phyloP scores from a whole-genome alignment of 2,329 filamentous ascomycete genomes.

The Fusarium goolgardi region DNA sequence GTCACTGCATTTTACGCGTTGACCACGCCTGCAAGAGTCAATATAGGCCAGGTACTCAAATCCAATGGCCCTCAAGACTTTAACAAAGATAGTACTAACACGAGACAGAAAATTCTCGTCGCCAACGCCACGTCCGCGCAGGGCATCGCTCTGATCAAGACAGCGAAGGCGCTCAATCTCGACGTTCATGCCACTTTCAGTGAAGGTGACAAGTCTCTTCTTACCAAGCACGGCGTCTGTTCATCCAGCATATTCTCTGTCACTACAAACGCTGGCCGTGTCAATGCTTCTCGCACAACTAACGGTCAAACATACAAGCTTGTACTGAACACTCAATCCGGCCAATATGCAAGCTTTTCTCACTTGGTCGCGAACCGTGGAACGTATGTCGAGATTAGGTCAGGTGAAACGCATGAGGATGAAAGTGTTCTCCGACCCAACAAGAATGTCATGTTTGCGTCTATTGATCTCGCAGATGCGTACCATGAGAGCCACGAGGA shows the following conservation, averaged over 20 bases:
- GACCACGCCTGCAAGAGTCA: slow-evolving; percentile 23
- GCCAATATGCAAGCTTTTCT: slow-evolving; percentile 35
- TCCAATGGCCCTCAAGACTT: rapidly evolving
- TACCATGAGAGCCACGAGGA: slow-evolving; percentile 34
- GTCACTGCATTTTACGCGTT: slow-evolving; percentile 39
- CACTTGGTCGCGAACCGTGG: slow-evolving; percentile 36
- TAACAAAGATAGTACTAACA: not conserved
- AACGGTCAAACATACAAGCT: slow-evolving; percentile 28
- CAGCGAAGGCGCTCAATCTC: slow-evolving; percentile 33
- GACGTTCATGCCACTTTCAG: slow-evolving; percentile 34
- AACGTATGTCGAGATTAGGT: slow-evolving; percentile 32
- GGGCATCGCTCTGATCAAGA: slow-evolving; percentile 41
- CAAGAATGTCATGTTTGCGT: slow-evolving; percentile 43
- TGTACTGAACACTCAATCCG: slow-evolving; percentile 32
- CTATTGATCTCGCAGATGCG: slow-evolving; percentile 37
- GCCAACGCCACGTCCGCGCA: slow-evolving; percentile 34
- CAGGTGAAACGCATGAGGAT: slow-evolving; percentile 14
- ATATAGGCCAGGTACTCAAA: slow-evolving; percentile 31
- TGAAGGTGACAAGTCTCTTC: slow-evolving; percentile 26
- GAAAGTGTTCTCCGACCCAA: slow-evolving; percentile 17
- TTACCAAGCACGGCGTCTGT: slow-evolving; percentile 27
- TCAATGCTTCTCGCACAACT: slow-evolving; percentile 20
- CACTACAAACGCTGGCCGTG: slow-evolving; percentile 8
- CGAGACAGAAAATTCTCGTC: slow-evolving; percentile 35
- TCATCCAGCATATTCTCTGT: slow-evolving; percentile 28